Base-by-base conservation (phyloP, 139 green algal genomes). In the Deuterostichococcus epilithicus region DNA sequence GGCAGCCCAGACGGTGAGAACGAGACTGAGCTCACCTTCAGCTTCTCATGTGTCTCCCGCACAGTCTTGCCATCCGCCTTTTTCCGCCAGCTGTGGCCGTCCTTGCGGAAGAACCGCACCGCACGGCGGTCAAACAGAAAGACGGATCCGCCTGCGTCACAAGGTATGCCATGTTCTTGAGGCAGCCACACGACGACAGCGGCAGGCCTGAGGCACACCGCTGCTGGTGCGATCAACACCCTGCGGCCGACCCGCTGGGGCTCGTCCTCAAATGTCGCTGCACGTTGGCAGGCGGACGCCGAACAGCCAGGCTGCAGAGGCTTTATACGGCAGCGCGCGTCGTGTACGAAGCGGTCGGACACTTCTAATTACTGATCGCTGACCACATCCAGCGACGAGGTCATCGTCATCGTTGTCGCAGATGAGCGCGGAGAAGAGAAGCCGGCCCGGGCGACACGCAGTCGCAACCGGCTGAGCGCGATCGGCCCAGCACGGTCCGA, bases 21-120 rank as follows among this genome's bases (percentile, higher is more conserved):
- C 60, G 52, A 44, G 5, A 35, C 33, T 2, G 13, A 3, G 28
- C 44, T 5, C 70, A 87, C 87, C 80, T 95, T 95, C 37, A 94
- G 84, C 75, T 95, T 95, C 73, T 94, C 91, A 39, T 95, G 91
- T 26, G 91, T 92, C 75, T 95, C 91, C 23, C 76, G 76, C 25
- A 95, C 88, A 20, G 91, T 91, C 70, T 89, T 92, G 38, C 85
- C 87, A 60, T 95, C 90, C 23, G 74, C 82, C 78, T 95, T 95
- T 75, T 94, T 95, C 6, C 82, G 72, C 91, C 91, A 95, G 44
- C 84, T 82, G 77, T 95, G 90, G 0, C 84, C 84, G 76, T 95
- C 91, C 60, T 86, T 88, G 18, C 91, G 86, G 70, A 94, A 95
- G 76, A 83, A 89, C 25, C 90, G 83, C 37, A 87, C 82, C 1